Conservation (phyloP, 441 rosid genomes). For the Pelargonium citronellum region DNA sequence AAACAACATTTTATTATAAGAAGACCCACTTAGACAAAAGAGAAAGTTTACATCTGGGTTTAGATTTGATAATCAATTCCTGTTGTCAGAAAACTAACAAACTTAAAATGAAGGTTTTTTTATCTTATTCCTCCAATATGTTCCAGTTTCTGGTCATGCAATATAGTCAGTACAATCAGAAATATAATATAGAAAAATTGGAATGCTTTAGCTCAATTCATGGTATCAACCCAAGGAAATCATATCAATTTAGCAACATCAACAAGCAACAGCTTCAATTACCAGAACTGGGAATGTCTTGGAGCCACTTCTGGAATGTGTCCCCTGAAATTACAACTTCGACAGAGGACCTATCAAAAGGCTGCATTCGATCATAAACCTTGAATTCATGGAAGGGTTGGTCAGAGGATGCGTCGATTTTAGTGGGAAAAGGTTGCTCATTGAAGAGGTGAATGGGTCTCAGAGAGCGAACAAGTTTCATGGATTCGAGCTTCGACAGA, state of each 20-base stretch:
- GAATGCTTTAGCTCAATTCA: neutral
- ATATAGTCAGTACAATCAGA: neutral
- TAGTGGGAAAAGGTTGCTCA: constrained; percentile 10
- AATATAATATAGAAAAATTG: neutral
- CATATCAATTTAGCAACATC: too few species aligned
- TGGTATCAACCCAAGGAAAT: neutral
- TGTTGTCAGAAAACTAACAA: neutral
- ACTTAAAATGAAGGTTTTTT: neutral
- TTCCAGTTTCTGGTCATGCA: neutral
- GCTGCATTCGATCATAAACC: constrained; percentile 64
- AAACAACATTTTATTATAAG: neutral
- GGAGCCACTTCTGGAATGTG: constrained; percentile 68
- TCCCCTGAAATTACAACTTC: constrained; percentile 53
- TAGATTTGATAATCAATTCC: neutral
- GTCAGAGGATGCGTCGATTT: neutral
- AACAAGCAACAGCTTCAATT: too few species aligned
- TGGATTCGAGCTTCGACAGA: constrained; percentile 51
- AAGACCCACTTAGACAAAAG: neutral
- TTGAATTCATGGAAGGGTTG: constrained; percentile 31
- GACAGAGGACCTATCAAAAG: constrained; percentile 71
- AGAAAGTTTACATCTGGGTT: neutral
- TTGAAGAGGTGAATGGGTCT: constrained; percentile 55
- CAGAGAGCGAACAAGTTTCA: constrained; percentile 63
- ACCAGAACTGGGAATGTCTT: constrained; percentile 70
- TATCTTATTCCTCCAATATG: neutral